Evolutionary conservation across 805 yeast genomes (phyloP), one percentile per base, ranked within the genome.

Genomic region (Sugiyamaella americana): DNA sequence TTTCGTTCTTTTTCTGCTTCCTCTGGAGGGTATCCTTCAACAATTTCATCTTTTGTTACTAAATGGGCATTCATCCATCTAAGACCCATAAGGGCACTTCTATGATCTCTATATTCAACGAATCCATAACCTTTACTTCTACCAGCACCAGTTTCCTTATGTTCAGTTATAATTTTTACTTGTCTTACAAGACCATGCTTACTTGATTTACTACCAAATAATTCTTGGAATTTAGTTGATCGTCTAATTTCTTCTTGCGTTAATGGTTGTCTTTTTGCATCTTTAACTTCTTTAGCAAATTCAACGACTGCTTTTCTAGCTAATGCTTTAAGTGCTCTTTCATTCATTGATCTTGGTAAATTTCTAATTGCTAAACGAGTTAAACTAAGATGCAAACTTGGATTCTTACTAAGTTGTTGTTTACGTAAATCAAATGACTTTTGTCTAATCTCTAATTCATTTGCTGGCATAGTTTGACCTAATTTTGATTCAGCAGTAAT

Each of bases 21-120:
- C 8, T 46, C 49, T 8, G 11, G 11, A 8, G 8, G 8, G 34
- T 47, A 42, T 3, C 63, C 67, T 3, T 43, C 62, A 1, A 55
- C 52, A 36, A 87, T 75, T 64, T 89, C 97, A 6, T 74, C 78
- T 29, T 65, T 65, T 0, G 86, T 69, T 4, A 93, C 95, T 59
- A 78, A 82, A 62, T 91, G 96, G 5, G 95, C 96, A 64, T 93
- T 93, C 64, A 93, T 74, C 96, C 96, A 93, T 72, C 98, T 80
- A 47, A 93, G 76, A 1, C 95, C 97, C 97, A 88, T 89, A 55
- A 93, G 74, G 1, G 98, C 98, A 52, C 82, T 64, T 65, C 84
- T 84, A 65, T 93, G 98, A 65, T 89, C 95, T 66, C 88, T 80
- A 65, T 75, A 88, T 67, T 93, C 98, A 39, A 93, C 67, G 73